A percentile compares a stretch with the other conserved stretches of the same genome.
Evolutionary conservation across 805 yeast species (phyloP).

Genomic region (Pichia eremophila): DNA sequence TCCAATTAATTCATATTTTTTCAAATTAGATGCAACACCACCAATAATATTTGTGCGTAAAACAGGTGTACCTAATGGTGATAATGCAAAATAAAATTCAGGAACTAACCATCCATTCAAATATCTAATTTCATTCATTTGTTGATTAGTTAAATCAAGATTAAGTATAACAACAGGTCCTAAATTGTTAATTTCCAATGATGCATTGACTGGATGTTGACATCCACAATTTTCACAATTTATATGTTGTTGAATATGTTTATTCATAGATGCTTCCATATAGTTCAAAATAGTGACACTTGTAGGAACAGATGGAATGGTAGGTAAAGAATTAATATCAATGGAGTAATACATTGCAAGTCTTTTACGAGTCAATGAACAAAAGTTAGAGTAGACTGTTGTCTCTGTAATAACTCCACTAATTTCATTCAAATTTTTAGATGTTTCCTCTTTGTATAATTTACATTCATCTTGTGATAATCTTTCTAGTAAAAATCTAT

Average conservation of each 20-base stretch:
- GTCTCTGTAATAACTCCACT: constrained; percentile 38
- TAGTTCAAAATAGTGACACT: constrained; percentile 41
- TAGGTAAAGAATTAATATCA: constrained; percentile 30
- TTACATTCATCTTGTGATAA: constrained; percentile 40
- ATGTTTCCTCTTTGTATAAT: constrained; percentile 17
- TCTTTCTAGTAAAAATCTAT: constrained; percentile 46
- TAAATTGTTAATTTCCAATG: constrained; percentile 39
- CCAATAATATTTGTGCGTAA: constrained; percentile 19
- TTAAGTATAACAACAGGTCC: constrained; percentile 63
- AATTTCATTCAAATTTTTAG: constrained; percentile 20
- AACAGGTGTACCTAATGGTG: constrained; percentile 20
- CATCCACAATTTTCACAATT: constrained; percentile 44
- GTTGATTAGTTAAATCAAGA: constrained; percentile 44
- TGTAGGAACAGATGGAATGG: constrained; percentile 25
- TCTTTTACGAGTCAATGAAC: constrained; percentile 29
- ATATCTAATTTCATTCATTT: constrained; percentile 41
- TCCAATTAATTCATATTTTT: constrained; percentile 55
- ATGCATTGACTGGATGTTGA: constrained; percentile 46
- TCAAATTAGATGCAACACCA: constrained; percentile 11
- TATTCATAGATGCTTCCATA: constrained; percentile 53
- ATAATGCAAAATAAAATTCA: constrained; percentile 37
- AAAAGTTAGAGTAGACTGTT: constrained; percentile 31
- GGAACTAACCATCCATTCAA: constrained; percentile 52
- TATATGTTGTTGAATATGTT: constrained; percentile 38
- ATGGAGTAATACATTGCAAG: constrained; percentile 30